Evolutionary conservation across 73 alveolate genomes (phyloP).

Genomic region (Symbiodinium natans): DNA sequence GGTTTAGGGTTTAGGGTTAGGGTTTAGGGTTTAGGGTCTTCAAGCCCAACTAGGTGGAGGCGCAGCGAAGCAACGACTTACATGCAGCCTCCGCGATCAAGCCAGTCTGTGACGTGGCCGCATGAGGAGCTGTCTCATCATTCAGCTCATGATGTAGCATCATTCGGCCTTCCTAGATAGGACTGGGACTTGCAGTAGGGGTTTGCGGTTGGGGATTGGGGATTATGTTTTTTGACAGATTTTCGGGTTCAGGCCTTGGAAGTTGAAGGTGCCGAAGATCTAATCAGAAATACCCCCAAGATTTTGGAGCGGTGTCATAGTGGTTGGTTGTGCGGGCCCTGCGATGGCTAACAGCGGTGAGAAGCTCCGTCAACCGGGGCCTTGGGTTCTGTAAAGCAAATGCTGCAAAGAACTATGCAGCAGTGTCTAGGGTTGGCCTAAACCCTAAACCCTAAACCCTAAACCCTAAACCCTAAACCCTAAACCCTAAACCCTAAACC

Average conservation of each 20-base stretch:
- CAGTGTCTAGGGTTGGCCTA: neutral
- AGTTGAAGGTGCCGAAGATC: no score
- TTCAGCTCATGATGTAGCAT: no score
- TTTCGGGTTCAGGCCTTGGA: neutral
- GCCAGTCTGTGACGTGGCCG: constrained; percentile 17
- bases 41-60: neutral
- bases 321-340: neutral
- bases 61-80: neutral
- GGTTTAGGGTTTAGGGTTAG: no score
- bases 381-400: neutral
- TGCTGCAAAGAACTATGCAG: neutral
- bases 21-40: neutral
- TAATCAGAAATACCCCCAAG: neutral
- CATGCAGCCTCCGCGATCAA: constrained; percentile 51
- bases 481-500: no score
- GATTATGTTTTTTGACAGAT: neutral
- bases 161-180: no score
- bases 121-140: no score
- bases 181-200: no score
- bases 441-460: neutral
- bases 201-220: no score
- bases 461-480: no score
- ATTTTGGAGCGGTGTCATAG: neutral
- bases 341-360: neutral
- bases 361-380: neutral